A percentile compares a stretch with the other conserved stretches of the same genome.
Conservation (phyloP, 2,329 filamentous ascomycete species). For the Coniochaeta hoffmannii region DNA sequence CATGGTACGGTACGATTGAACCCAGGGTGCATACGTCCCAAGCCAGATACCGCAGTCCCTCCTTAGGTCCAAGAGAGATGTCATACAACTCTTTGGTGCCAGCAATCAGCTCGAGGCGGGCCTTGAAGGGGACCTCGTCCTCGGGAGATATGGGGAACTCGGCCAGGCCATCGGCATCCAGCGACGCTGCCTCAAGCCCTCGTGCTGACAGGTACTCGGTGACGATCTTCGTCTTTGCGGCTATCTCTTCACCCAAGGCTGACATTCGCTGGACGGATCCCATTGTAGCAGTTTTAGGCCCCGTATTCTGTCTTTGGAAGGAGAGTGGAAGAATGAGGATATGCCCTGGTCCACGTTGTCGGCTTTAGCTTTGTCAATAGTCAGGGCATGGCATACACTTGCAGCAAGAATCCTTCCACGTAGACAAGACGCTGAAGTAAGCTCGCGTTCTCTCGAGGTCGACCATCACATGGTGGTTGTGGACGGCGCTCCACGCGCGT, state of each 20-base stretch:
- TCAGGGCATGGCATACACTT: background rate
- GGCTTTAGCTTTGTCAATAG: background rate
- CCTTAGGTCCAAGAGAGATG: conserved; percentile 17
- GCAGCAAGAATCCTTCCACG: background rate
- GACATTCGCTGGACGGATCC: conserved; percentile 9
- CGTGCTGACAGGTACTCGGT: conserved; percentile 11
- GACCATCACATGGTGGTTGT: background rate
- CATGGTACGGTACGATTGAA: background rate
- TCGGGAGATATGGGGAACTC: conserved; percentile 11
- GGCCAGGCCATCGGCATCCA: conserved; percentile 10
- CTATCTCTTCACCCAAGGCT: conserved; percentile 7
- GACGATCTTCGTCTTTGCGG: conserved; percentile 12
- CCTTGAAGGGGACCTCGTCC: conserved; percentile 9
- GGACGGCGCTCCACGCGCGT: background rate
- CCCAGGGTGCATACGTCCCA: conserved; percentile 18
- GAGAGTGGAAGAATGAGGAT: background rate
- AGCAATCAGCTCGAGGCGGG: conserved; percentile 12
- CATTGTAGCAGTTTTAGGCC: conserved; percentile 3
- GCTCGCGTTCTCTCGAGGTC: background rate
- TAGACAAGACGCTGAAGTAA: background rate
- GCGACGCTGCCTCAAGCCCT: conserved; percentile 11
- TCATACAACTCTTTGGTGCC: conserved; percentile 20
- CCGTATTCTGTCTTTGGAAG: background rate
- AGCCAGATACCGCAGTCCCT: conserved; percentile 16
- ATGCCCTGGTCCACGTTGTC: background rate